Percentiles rank a stretch among this genome's conserved stretches.
Evolutionary conservation across 371 early-diverging fungal species (phyloP).

Genomic region (Apophysomyces sp.): DNA sequence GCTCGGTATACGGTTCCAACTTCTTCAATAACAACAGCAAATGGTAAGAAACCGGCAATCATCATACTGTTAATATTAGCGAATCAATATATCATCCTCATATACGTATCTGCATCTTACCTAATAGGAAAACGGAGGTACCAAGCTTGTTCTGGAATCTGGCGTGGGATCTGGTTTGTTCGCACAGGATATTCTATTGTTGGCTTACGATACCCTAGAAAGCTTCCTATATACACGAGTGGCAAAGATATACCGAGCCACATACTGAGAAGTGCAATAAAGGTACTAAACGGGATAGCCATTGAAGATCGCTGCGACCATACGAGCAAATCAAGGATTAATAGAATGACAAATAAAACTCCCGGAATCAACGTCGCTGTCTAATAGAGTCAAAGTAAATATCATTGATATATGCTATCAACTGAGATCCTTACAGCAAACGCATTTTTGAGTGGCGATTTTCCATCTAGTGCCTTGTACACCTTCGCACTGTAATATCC

Average conservation of each 20-base stretch:
- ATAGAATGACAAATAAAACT: slow-evolving; percentile 38
- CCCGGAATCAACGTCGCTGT: slow-evolving; percentile 55
- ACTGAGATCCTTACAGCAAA: slow-evolving; percentile 24
- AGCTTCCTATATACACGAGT: slow-evolving; percentile 70
- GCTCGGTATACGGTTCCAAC: slow-evolving; percentile 33
- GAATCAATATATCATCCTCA: neutral
- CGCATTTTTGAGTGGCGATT: slow-evolving; percentile 74
- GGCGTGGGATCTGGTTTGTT: slow-evolving; percentile 94
- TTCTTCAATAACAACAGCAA: slow-evolving; percentile 88
- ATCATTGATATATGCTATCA: neutral
- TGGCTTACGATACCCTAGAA: slow-evolving; percentile 70
- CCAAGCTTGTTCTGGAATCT: slow-evolving; percentile 84
- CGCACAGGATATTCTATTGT: slow-evolving; percentile 79
- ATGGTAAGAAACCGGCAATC: slow-evolving; percentile 86
- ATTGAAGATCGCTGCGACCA: slow-evolving; percentile 74
- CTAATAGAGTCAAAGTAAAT: slow-evolving; percentile 7
- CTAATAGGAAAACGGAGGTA: slow-evolving; percentile 61
- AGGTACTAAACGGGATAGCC: slow-evolving; percentile 82
- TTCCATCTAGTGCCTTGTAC: slow-evolving; percentile 78
- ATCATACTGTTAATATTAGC: slow-evolving; percentile 41
- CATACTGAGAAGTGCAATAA: slow-evolving; percentile 70
- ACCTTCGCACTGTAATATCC: slow-evolving; percentile 79
- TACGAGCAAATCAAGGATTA: slow-evolving; percentile 74
- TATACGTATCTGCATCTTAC: slow-evolving; percentile 18
- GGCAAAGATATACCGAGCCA: slow-evolving; percentile 80